These are phyloP conservation scores for Syzygium jambos DNA, from an alignment of 345 rosid genomes.

Conservation along the genomic window DNA sequence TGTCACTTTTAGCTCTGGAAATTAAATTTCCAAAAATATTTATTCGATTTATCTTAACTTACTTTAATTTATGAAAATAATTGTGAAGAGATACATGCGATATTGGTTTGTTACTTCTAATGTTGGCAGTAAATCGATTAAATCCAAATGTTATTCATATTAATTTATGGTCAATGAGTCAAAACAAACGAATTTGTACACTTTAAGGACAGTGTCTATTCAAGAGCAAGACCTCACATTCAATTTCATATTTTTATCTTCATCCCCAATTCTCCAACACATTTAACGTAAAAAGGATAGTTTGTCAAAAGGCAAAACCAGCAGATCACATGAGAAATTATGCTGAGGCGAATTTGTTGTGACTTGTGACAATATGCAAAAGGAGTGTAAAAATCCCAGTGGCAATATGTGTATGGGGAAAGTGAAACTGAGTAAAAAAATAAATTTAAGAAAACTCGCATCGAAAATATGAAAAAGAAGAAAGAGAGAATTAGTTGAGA, in stretches of 20 bases:
- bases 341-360: neutral
- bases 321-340: neutral
- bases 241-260: neutral
- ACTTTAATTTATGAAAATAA: no score
- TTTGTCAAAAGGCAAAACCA: neutral
- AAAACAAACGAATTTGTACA: no score
- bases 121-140: no score
- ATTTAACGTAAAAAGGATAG: neutral
- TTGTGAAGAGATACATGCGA: no score
- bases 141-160: no score
- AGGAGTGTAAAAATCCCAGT: neutral
- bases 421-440: neutral
- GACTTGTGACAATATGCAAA: neutral
- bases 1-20: no score
- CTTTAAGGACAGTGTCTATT: no score
- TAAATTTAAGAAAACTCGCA: neutral
- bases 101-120: no score
- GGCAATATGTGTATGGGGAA: neutral
- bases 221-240: no score
- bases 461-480: neutral
- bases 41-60: no score
- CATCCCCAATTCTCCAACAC: neutral
- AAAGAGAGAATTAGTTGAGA: neutral
- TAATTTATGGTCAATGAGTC: no score
- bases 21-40: no score